A percentile compares a stretch with the other conserved stretches of the same genome.
These are phyloP conservation scores for Excoecaria agallocha DNA, from an alignment of 345 rosid species.

Conservation along the genomic window DNA sequence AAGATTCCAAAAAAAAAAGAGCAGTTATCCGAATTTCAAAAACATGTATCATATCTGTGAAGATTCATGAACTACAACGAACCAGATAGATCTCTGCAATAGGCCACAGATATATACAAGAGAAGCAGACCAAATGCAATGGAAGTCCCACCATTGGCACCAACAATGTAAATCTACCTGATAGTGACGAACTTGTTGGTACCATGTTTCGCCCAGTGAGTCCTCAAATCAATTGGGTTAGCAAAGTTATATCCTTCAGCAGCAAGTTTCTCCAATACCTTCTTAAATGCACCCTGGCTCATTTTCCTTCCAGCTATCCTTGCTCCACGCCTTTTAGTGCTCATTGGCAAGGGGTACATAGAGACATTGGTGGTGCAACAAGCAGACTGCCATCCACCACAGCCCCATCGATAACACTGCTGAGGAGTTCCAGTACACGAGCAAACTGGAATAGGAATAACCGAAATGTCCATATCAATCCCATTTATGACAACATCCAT, in stretches of 20 bases:
- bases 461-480: constrained; percentile 77
- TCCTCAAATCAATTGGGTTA: constrained; percentile 81
- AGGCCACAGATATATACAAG: constrained; percentile 46
- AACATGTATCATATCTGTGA: constrained; percentile 31
- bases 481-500: constrained; percentile 81
- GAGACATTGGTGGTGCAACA: constrained; percentile 91
- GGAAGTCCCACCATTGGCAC: constrained; percentile 18
- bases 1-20: constrained; percentile 17
- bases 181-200: constrained; percentile 98
- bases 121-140: constrained; percentile 38
- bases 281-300: constrained; percentile 98
- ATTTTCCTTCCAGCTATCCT: constrained; percentile 98
- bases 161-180: constrained; percentile 53
- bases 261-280: constrained; percentile 91
- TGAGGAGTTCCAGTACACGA: constrained; percentile 92
- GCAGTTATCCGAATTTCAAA: constrained; percentile 26
- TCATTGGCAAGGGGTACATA: constrained; percentile 91
- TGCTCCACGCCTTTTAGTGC: constrained; percentile 92
- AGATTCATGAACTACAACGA: constrained; percentile 37
- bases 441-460: constrained; percentile 86
- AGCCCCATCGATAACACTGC: constrained; percentile 98
- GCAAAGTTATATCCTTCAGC: constrained; percentile 78
- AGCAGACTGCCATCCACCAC: constrained; percentile 99
- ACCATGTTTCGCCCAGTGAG: constrained; percentile 98
- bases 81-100: constrained; percentile 40